Evolutionary conservation across 1,139 yeast genomes (phyloP).

Genomic region (Diutina mesorugosa): DNA sequence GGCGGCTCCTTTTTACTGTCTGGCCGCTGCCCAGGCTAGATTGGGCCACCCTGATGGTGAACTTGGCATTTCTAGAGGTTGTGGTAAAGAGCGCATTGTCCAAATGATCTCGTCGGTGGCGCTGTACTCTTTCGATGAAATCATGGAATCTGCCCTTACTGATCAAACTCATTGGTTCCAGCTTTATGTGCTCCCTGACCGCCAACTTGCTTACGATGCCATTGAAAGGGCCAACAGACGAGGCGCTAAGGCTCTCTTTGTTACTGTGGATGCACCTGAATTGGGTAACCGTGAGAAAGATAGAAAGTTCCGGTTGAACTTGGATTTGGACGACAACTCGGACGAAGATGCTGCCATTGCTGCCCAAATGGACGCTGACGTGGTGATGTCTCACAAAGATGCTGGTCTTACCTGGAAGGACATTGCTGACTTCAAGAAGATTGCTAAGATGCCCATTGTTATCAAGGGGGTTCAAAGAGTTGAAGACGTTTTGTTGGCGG

Average conservation of each 20-base stretch:
- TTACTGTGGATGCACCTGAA: conserved; percentile 16
- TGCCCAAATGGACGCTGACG: neutral
- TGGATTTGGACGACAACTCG: conserved; percentile 2
- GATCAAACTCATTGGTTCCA: conserved; percentile 65
- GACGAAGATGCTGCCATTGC: conserved; percentile 2
- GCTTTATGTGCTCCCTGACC: conserved; percentile 61
- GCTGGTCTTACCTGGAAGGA: conserved; percentile 28
- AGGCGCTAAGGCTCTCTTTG: conserved; percentile 15
- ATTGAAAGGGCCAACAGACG: conserved; percentile 11
- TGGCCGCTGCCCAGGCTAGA: conserved; percentile 74
- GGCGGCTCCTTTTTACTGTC: conserved; percentile 52
- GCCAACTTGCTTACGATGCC: conserved; percentile 13
- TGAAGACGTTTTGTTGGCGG: conserved; percentile 55
- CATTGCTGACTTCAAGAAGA: conserved; percentile 40
- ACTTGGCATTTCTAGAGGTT: conserved; percentile 60
- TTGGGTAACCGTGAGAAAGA: conserved; percentile 17
- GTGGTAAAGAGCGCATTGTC: conserved; percentile 49
- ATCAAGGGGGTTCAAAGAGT: conserved; percentile 63
- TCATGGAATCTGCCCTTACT: conserved; percentile 41
- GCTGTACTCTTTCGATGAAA: conserved; percentile 69
- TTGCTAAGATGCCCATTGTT: conserved; percentile 53
- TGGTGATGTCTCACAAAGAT: conserved; percentile 5
- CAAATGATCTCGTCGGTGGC: conserved; percentile 75
- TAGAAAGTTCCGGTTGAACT: conserved; percentile 7
- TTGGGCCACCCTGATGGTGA: conserved; percentile 76